phyloP scores from a whole-genome alignment of 345 rosid species.

The Turnera subulata region DNA sequence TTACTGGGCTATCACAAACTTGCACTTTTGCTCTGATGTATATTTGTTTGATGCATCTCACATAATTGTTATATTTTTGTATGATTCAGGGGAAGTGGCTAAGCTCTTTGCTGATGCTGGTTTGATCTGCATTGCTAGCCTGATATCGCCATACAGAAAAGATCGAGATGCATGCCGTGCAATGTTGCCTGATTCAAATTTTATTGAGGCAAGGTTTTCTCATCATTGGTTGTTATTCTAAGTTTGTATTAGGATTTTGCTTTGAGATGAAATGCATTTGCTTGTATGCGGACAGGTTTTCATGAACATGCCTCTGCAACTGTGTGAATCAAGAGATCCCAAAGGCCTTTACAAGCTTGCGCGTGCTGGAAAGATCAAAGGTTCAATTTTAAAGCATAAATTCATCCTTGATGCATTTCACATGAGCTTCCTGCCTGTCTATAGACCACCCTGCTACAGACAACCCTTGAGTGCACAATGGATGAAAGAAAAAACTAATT shows the following conservation, averaged over 20 bases:
- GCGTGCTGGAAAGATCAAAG: slow-evolving; percentile 83
- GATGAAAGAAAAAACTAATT: no score
- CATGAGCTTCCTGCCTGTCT: not conserved
- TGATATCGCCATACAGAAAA: slow-evolving; percentile 87
- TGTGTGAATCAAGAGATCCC: slow-evolving; percentile 86
- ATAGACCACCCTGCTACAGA: not conserved
- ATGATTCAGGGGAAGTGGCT: slow-evolving; percentile 70
- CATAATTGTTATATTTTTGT: not conserved
- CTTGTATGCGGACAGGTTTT: slow-evolving; percentile 47
- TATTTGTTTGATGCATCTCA: slow-evolving; percentile 3
- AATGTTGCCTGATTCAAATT: slow-evolving; percentile 54
- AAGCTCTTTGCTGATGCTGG: slow-evolving; percentile 94
- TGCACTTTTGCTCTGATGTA: not conserved
- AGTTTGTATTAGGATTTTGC: not conserved
- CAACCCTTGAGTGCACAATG: slow-evolving; percentile 3
- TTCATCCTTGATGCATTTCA: not conserved
- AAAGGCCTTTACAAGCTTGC: slow-evolving; percentile 94
- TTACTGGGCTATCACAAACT: not conserved
- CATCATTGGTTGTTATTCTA: not conserved
- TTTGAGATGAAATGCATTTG: slow-evolving; percentile 8
- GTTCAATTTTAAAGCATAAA: not conserved
- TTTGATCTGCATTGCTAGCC: slow-evolving; percentile 80
- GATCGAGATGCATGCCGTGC: slow-evolving; percentile 87
- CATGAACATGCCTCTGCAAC: slow-evolving; percentile 35
- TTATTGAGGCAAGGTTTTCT: slow-evolving; percentile 65